Base-by-base conservation (phyloP, 768 basidiomycete species). In the Tulasnella sp. region DNA sequence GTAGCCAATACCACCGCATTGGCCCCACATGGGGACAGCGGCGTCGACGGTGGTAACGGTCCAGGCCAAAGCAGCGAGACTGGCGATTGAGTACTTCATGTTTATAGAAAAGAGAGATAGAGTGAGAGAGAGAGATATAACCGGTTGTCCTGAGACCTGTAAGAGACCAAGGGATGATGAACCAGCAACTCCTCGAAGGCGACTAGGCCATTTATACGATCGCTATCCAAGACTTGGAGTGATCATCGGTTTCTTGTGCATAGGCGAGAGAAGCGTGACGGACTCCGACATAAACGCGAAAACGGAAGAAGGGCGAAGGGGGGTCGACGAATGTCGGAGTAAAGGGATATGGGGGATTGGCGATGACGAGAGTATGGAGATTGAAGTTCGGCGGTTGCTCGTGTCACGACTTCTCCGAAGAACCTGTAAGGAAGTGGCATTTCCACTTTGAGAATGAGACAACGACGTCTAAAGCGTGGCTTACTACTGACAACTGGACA, bases 21-120 rank as follows among this genome's bases (percentile, higher is more conserved):
- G 90, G 10, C 86, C 88, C 72, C 84, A 91, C 42, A 88, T 71
- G 39, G 39, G 39, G 39, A 40, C 39, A 40, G 39, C 39, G 39
- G 39, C 39, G 39, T 40, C 10, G 39, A 40, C 39, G 39, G 39
- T 40, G 27, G 56, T 77, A 52, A 75, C 75, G 19, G 75, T 75
- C 75, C 75, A 75, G 21, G 76, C 48, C 36, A 77, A 62, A 38
- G 76, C 62, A 71, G 36, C 9, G 31, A 77, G 58, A 68, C 46
- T 34, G 34, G 58, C 58, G 40, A 77, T 31, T 12, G 58, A 68
- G 46, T 75, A 75, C 75, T 75, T 42, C 75, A 75, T 75, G 19
- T 75, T 75, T 40, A 31, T 2, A 46, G 18, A 24, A 62, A n/a
- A 46, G 58, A 62, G 58, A n/a, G 16, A 21, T n/a, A 62, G 58